Base-by-base conservation (phyloP, 139 green algal species). In the Chlamydomonas urium region DNA sequence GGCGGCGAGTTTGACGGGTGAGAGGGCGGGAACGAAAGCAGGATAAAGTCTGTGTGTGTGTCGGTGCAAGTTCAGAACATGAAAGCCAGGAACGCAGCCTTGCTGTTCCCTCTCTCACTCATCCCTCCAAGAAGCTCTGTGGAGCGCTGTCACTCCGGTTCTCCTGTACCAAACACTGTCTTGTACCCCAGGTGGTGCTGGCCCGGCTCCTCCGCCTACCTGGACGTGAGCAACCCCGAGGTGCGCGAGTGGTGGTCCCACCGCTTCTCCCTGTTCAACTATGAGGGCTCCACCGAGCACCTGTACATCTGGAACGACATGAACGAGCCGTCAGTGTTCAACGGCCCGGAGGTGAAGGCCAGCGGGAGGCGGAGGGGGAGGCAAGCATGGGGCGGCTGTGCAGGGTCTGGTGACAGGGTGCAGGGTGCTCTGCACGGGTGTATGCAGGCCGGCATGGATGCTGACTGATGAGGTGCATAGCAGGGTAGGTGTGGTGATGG, bases 221-320 rank as follows among this genome's bases (percentile, higher is more conserved):
- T 97, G 65, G 96, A 99, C 75, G 86, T 96, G 59, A 85, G 91
- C 29, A 86, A 63, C 66, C 91, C 92, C 4, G 85, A 78, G 4
- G 90, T 97, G 38, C 83, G 93, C 3, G 63, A 77, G 14, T 99
- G 96, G 96, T 98, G 96, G 96, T 85, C 92, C 0, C 45, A 75
- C 59, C 91, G 94, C 76, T 98, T 97, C 75, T 76, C 76, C 0
- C 76, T 91, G n/a, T 75, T 80, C 61, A 83, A 81, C 59, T 99
- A 98, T 83, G 28, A 86, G 59, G 74, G 76, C 56, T 71, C 56
- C 56, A 79, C 73, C 17, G 68, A 79, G 45, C 74, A 92, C 74
- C 88, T 99, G 56, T 97, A 98, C 86, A 96, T 98, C 65, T 99
- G 96, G 96, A 99, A 99, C 81, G 96, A 99, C 83, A 99, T 99